Conservation (phyloP, 1,139 yeast species). For the Pichia sp. region DNA sequence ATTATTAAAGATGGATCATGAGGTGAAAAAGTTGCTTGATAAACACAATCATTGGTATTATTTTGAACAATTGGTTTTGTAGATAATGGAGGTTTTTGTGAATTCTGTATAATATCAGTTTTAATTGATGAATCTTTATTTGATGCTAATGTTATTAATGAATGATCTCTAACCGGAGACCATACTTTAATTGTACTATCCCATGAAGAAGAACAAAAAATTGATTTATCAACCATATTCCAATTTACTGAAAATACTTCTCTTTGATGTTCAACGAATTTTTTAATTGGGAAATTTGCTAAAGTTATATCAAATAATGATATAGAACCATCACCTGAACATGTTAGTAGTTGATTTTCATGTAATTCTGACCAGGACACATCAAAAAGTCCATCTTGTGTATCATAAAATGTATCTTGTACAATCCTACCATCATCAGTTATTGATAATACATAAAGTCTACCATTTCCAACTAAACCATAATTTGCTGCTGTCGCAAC, state of each 20-base stretch:
- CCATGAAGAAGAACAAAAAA: conserved; percentile 81
- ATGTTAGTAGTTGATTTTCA: conserved; percentile 77
- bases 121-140: conserved; percentile 32
- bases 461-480: conserved; percentile 92
- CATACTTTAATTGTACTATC: conserved; percentile 80
- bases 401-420: conserved; percentile 62
- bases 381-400: conserved; percentile 91
- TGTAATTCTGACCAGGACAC: conserved; percentile 86
- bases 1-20: conserved; percentile 68
- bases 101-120: conserved; percentile 20
- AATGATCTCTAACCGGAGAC: conserved; percentile 55
- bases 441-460: conserved; percentile 63
- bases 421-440: conserved; percentile 55
- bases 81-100: conserved; percentile 20
- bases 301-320: conserved; percentile 73
- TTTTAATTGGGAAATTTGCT: conserved; percentile 65
- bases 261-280: conserved; percentile 69
- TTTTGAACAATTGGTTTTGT: conserved; percentile 27
- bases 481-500: conserved; percentile 89
- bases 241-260: conserved; percentile 89
- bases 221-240: conserved; percentile 72
- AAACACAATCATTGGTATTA: conserved; percentile 50
- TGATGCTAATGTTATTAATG: conserved; percentile 53
- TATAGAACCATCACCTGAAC: conserved; percentile 87
- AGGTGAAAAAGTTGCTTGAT: conserved; percentile 80